Conservation (phyloP, 2,329 filamentous ascomycete genomes). For the Gnomoniopsis sp. region DNA sequence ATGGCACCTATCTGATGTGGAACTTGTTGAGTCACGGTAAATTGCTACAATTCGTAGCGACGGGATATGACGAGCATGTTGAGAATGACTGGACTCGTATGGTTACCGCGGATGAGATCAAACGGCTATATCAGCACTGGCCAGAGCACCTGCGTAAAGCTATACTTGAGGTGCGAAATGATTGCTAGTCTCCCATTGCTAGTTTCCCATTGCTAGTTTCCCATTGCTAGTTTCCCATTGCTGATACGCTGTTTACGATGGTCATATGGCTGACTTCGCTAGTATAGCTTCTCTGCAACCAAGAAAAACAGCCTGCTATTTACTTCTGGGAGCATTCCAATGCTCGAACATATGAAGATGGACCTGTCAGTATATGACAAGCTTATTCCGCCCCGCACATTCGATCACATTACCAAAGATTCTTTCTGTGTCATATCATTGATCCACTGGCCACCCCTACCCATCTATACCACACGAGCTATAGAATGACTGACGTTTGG, state of each 20-base stretch:
- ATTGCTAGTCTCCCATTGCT: too few relatives aligned
- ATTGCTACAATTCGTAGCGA: background rate
- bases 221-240: background rate
- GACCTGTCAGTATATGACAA: too few relatives aligned
- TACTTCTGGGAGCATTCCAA: constrained; percentile 4
- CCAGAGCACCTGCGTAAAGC: background rate
- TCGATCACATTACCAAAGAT: too few relatives aligned
- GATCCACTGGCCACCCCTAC: too few relatives aligned
- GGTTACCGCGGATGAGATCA: constrained; percentile 20
- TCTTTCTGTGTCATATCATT: background rate
- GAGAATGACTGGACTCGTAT: constrained; percentile 19
- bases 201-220: background rate
- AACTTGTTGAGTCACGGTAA: background rate
- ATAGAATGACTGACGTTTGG: too few relatives aligned
- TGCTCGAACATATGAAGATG: background rate
- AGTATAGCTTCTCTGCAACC: background rate
- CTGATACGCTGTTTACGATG: background rate
- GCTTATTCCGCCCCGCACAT: too few relatives aligned
- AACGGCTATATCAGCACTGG: constrained; percentile 12
- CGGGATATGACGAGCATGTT: constrained; percentile 1
- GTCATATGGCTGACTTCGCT: background rate
- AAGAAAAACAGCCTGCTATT: constrained; percentile 1
- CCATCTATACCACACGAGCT: too few relatives aligned
- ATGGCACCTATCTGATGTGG: background rate
- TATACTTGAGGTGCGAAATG: background rate